A percentile compares a stretch with the other conserved stretches of the same genome.
These are phyloP conservation scores for Ganoderma sinense DNA, from an alignment of 1,284 basidiomycete genomes.

Conservation along the genomic window DNA sequence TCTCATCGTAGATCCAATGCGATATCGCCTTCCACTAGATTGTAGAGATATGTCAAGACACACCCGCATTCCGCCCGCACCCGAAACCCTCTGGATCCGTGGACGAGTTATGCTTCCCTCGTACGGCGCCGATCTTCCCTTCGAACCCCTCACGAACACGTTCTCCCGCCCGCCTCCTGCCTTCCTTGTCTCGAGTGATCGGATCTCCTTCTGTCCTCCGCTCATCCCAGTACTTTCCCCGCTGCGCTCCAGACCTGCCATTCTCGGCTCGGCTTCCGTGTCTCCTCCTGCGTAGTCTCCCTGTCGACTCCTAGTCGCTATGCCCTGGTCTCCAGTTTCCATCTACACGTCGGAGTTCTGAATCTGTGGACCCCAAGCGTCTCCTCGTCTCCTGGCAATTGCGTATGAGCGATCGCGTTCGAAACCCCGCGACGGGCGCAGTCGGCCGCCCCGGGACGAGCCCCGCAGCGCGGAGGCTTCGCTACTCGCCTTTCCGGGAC, in stretches of 20 bases:
- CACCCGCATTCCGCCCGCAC: not conserved
- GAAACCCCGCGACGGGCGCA: not conserved
- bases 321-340: too few relatives aligned
- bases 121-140: not conserved
- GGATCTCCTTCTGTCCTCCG: not conserved
- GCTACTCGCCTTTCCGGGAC: not conserved
- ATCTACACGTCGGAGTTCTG: not conserved
- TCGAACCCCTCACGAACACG: not conserved
- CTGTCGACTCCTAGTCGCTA: too few relatives aligned
- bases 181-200: not conserved
- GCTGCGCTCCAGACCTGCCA: not conserved
- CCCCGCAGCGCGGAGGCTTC: not conserved
- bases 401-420: not conserved
- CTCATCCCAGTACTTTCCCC: not conserved
- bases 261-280: not conserved
- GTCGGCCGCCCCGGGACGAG: not conserved
- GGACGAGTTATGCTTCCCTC: not conserved
- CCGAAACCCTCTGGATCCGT: not conserved
- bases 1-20: not conserved
- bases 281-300: too few relatives aligned
- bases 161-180: not conserved
- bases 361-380: not conserved
- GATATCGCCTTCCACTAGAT: not conserved
- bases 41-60: conserved; percentile 5
- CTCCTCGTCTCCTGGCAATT: not conserved